Base-by-base conservation (phyloP, 2,329 filamentous ascomycete species). In the Talaromyces verruculosus region DNA sequence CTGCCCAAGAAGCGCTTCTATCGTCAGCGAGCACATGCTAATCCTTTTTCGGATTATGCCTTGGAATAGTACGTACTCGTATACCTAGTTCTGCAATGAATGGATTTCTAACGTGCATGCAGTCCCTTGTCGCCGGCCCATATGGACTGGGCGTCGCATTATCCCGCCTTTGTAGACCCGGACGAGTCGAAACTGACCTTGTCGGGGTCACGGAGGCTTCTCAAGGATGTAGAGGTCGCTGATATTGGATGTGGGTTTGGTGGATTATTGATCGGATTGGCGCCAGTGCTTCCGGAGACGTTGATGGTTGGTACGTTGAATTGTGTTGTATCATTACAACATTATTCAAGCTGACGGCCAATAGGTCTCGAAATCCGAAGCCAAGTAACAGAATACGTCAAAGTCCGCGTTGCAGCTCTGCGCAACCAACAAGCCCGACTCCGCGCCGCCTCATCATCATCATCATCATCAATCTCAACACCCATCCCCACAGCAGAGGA, bases 191-290 rank as follows among this genome's bases (percentile, higher is more conserved):
- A 75, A 61, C 72, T 69, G 60, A 80, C 73, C 37, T 70, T 76
- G 19, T 67, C 65, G 25, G 77, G 75, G 28, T 69, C 71, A 68
- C 74, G 67, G 76, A 77, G 72, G 75, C 78, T 91, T 68, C 82
- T 81, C 39, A 89, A 91, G 76, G 84, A 92, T 67, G 89, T 99
- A 57, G 93, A 97, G 76, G 88, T 99, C 55, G 93, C 94, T 69
- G 95, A 99, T 80, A 97, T 99, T 75, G 95, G 95, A 30, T 99
- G 95, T 77, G 95, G 95, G 5, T 99, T 97, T 77, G 95, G 95
- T 57, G 95, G 95, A 6, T 83, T 99, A 65, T 84, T 96, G 3
- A 90, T 98, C 69, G 93, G 92, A 5, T 85, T 99, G 57, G 89
- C 91, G 13, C 92, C 93, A 0, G 83, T 89, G 49, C 82, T 97